Percentiles rank a stretch among this genome's conserved stretches.
Evolutionary conservation across 2,329 filamentous ascomycete species (phyloP).

Genomic region (Hypoxylon sp.): DNA sequence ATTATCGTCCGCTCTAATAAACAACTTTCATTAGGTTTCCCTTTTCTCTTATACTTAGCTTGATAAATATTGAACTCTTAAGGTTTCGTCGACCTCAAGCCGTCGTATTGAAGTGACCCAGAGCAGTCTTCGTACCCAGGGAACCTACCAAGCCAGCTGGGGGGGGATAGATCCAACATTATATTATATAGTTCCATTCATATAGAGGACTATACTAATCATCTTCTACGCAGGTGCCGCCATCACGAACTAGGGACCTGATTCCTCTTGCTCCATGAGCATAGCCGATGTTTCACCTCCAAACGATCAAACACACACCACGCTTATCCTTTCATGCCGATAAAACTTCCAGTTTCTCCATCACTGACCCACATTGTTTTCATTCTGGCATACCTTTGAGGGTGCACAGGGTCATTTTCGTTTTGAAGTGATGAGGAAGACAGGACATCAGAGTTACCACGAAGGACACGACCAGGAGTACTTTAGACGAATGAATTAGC

Average conservation of each 20-base stretch:
- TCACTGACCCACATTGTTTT: neutral
- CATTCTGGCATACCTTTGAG: neutral
- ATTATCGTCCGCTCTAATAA: too few relatives aligned
- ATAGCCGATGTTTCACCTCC: conserved; percentile 23
- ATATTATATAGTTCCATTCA: too few relatives aligned
- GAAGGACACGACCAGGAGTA: neutral
- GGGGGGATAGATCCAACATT: too few relatives aligned
- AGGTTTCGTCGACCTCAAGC: too few relatives aligned
- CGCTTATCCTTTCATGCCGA: neutral
- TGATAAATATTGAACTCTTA: too few relatives aligned
- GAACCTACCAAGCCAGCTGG: too few relatives aligned
- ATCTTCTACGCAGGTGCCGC: neutral
- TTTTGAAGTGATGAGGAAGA: neutral
- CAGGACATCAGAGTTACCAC: neutral
- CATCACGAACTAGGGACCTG: neutral
- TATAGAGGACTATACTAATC: too few relatives aligned
- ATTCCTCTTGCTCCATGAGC: conserved; percentile 19
- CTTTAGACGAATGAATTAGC: conserved; percentile 11
- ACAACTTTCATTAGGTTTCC: too few relatives aligned
- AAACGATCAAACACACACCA: conserved; percentile 26
- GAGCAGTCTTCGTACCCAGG: too few relatives aligned
- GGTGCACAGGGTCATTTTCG: neutral
- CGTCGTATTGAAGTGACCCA: too few relatives aligned
- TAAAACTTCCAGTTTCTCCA: neutral
- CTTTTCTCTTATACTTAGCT: too few relatives aligned